A percentile compares a stretch with the other conserved stretches of the same genome.
These are phyloP conservation scores for Pestalotiopsis sp. DNA, from an alignment of 2,329 filamentous ascomycete genomes.

Conservation along the genomic window DNA sequence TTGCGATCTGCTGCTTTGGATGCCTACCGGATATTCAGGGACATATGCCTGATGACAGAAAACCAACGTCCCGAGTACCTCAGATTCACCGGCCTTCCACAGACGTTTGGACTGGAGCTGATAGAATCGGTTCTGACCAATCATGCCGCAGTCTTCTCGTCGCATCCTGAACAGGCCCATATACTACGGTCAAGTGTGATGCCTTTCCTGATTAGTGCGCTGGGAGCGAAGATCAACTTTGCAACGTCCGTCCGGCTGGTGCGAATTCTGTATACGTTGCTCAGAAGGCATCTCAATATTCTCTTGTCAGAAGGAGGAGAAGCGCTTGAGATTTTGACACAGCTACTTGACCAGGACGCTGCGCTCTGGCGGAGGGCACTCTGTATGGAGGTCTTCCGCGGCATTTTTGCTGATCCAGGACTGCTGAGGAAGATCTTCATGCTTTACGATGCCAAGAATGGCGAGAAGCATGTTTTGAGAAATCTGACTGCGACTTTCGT, in stretches of 20 bases:
- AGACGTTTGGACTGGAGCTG: conserved; percentile 84
- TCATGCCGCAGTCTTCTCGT: conserved; percentile 76
- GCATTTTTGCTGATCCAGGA: conserved; percentile 78
- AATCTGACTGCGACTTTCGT: conserved; percentile 87
- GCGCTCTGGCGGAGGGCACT: conserved; percentile 83
- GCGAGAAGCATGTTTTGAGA: conserved; percentile 74
- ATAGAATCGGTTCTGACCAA: conserved; percentile 89
- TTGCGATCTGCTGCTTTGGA: conserved; percentile 79
- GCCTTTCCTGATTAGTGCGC: conserved; percentile 75
- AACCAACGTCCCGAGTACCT: conserved; percentile 82
- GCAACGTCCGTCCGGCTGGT: conserved; percentile 79
- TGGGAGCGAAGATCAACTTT: conserved; percentile 79
- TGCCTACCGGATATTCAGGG: conserved; percentile 84
- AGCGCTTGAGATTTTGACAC: conserved; percentile 76
- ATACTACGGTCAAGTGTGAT: conserved; percentile 77
- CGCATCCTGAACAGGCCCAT: conserved; percentile 78
- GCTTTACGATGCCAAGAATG: conserved; percentile 73
- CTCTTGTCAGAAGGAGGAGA: conserved; percentile 80
- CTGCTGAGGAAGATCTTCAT: conserved; percentile 79
- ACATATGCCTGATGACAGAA: conserved; percentile 85
- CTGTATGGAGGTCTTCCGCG: conserved; percentile 88
- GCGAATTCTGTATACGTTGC: conserved; percentile 78
- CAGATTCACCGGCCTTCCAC: conserved; percentile 73
- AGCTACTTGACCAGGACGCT: conserved; percentile 85
- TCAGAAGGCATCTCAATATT: conserved; percentile 75